Evolutionary conservation across 306 rosid species (phyloP).

Genomic region (Trifolium dubium): DNA sequence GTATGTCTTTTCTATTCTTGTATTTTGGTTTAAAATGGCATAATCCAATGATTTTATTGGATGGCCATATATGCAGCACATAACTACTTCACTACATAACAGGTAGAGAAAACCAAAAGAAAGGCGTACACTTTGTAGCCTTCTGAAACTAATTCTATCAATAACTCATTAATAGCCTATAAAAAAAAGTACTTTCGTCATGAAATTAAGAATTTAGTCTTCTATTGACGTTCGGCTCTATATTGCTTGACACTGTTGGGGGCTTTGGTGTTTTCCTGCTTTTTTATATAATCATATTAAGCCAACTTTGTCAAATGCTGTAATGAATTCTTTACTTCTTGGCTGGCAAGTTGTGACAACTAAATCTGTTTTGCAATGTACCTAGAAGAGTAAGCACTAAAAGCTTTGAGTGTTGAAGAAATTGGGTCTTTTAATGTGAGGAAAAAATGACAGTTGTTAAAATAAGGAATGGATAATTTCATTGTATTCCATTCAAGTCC

Average conservation of each 20-base stretch:
- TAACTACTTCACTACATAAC: slow-evolving; percentile 5
- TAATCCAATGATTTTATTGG: slow-evolving; percentile 10
- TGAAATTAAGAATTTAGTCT: slow-evolving; percentile 17
- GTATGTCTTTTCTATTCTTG: slow-evolving; percentile 50
- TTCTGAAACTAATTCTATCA: slow-evolving; percentile 10
- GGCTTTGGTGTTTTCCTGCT: slow-evolving; percentile 16
- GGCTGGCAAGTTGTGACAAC: slow-evolving; percentile 4
- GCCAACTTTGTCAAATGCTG: not conserved
- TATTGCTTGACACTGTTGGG: not conserved
- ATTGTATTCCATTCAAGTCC: not conserved
- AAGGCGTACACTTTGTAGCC: slow-evolving; percentile 33
- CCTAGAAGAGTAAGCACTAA: slow-evolving; percentile 3
- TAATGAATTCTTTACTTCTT: slow-evolving; percentile 28
- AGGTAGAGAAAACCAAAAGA: not conserved
- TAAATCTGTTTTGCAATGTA: slow-evolving; percentile 22
- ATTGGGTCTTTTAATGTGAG: slow-evolving; percentile 3
- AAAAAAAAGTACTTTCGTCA: not conserved
- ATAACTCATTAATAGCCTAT: not conserved
- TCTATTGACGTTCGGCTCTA: not conserved
- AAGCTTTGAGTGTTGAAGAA: not conserved
- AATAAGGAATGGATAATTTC: slow-evolving; percentile 3
- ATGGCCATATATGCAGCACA: slow-evolving; percentile 13
- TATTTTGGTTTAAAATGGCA: slow-evolving; percentile 30
- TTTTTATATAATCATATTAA: slow-evolving; percentile 12
- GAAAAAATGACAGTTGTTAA: slow-evolving; percentile 10